These are phyloP conservation scores for Ophiocytium majus DNA, from an alignment of 352 stramenopile species.

Conservation along the genomic window DNA sequence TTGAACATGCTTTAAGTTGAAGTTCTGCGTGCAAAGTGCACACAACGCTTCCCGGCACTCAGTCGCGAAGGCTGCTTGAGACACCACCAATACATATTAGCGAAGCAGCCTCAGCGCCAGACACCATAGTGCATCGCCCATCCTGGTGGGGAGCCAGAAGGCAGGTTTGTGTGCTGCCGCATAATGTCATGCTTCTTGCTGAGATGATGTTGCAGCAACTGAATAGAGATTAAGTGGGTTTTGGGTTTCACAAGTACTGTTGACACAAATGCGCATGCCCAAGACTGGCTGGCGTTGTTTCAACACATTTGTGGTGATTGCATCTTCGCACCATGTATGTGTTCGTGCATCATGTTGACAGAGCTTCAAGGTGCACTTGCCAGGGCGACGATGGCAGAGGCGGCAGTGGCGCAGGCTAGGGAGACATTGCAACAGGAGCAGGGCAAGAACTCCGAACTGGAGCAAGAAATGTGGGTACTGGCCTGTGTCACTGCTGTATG, in stretches of 20 bases:
- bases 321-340: neutral
- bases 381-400: neutral
- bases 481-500: no score
- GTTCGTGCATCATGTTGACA: neutral
- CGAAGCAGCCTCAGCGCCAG: no score
- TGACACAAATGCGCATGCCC: neutral
- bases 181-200: no score
- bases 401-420: neutral
- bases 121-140: no score
- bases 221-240: neutral
- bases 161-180: no score
- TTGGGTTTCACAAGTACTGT: neutral
- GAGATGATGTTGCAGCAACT: neutral
- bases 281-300: neutral
- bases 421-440: neutral
- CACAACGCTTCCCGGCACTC: neutral
- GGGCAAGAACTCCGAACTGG: neutral
- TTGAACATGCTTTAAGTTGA: neutral
- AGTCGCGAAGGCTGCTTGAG: no score
- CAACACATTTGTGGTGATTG: neutral
- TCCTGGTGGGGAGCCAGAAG: no score
- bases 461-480: neutral
- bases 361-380: neutral
- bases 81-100: no score
- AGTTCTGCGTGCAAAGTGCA: neutral